These are phyloP conservation scores for Ambrosia hybrid DNA, from an alignment of 140 eudicot species.

Conservation along the genomic window DNA sequence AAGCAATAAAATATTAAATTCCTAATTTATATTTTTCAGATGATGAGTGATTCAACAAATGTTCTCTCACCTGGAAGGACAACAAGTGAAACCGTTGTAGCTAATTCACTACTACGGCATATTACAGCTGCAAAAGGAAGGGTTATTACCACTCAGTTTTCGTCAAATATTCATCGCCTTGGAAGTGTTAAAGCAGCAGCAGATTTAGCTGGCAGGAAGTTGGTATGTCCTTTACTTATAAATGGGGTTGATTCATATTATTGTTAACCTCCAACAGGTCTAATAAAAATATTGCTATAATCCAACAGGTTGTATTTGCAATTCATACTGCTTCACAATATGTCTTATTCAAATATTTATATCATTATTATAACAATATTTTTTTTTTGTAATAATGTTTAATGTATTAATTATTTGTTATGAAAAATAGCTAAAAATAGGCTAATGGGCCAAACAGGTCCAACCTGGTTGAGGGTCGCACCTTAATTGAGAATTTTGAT, in stretches of 20 bases:
- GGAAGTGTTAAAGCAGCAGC: conserved; percentile 99
- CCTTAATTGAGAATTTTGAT: too few species aligned
- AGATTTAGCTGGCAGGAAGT: conserved; percentile 91
- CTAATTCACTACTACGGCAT: conserved; percentile 73
- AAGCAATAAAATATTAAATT: neutral
- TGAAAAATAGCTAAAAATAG: too few species aligned
- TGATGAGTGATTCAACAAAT: conserved; percentile 99
- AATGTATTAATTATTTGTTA: too few species aligned
- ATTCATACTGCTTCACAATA: neutral
- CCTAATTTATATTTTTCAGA: conserved; percentile 42
- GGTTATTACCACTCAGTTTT: conserved; percentile 96
- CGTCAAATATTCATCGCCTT: conserved; percentile 97
- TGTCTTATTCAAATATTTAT: neutral
- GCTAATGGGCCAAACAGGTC: too few species aligned
- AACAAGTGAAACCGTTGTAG: conserved; percentile 88
- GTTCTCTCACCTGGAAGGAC: conserved; percentile 98
- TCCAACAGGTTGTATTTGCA: neutral
- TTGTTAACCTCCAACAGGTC: neutral
- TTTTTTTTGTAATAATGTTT: too few species aligned
- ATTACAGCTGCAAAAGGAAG: conserved; percentile 93
- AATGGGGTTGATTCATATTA: neutral
- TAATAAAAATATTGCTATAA: neutral
- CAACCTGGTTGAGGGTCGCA: too few species aligned
- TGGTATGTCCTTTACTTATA: conserved; percentile 51
- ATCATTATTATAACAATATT: neutral